These are phyloP conservation scores for Cyberlindnera xishuangbannaensis DNA, from an alignment of 805 yeast genomes.

Conservation along the genomic window DNA sequence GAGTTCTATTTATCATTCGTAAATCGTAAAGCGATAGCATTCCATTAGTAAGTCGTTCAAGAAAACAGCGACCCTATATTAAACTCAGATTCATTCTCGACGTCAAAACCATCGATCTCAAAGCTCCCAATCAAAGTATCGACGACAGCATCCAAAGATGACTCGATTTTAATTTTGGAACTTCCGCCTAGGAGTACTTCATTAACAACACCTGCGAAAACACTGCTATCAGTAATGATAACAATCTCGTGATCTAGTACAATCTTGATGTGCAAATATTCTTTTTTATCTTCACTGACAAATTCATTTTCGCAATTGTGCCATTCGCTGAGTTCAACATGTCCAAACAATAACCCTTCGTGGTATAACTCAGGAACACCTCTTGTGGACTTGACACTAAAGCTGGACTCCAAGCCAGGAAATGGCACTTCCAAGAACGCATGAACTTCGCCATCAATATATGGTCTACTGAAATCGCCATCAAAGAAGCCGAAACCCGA, in stretches of 20 bases:
- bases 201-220: constrained; percentile 38
- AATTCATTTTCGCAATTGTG: constrained; percentile 32
- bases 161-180: constrained; percentile 31
- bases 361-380: constrained; percentile 29
- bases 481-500: constrained; percentile 30
- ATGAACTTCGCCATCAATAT: constrained; percentile 34
- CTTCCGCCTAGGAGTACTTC: constrained; percentile 36
- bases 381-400: constrained; percentile 14
- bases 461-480: constrained; percentile 29
- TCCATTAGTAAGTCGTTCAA: too few relatives aligned
- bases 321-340: constrained; percentile 42
- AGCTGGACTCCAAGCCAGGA: constrained; percentile 19
- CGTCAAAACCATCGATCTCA: constrained; percentile 25
- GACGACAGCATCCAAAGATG: constrained; percentile 32
- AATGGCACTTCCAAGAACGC: constrained; percentile 29
- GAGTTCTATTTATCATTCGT: too few relatives aligned
- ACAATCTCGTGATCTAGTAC: constrained; percentile 38
- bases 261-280: constrained; percentile 32
- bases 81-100: constrained; percentile 25
- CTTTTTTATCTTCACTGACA: constrained; percentile 11
- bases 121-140: constrained; percentile 30
- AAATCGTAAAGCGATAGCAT: too few relatives aligned
- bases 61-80: constrained; percentile 6
- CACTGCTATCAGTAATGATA: constrained; percentile 34
- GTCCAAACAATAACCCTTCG: constrained; percentile 35